These are phyloP conservation scores for Xerocomus minutiporus DNA, from an alignment of 1,284 basidiomycete species.

Conservation along the genomic window DNA sequence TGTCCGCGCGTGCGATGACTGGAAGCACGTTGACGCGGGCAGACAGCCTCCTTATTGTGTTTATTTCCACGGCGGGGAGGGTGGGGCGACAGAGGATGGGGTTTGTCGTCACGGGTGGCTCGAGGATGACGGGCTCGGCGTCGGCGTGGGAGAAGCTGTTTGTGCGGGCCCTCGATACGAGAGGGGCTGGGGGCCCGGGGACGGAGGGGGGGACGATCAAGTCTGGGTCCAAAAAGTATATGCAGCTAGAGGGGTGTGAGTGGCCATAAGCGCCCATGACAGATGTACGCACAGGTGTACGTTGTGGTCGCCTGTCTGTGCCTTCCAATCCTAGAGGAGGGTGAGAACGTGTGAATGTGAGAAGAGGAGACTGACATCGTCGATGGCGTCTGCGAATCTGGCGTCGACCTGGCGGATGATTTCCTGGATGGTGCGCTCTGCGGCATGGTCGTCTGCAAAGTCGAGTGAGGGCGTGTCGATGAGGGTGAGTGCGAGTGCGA, in stretches of 20 bases:
- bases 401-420: slow-evolving; percentile 63
- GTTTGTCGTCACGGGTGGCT: slow-evolving; percentile 70
- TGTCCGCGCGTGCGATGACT: slow-evolving; percentile 89
- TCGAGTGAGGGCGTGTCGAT: slow-evolving; percentile 76
- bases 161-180: slow-evolving; percentile 58
- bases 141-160: slow-evolving; percentile 67
- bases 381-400: slow-evolving; percentile 61
- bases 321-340: slow-evolving; percentile 54
- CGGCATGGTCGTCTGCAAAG: slow-evolving; percentile 54
- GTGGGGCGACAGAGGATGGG: slow-evolving; percentile 60
- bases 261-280: slow-evolving; percentile 21
- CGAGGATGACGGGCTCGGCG: slow-evolving; percentile 69
- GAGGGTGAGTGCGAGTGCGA: slow-evolving; percentile 59
- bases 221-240: slow-evolving; percentile 79
- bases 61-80: slow-evolving; percentile 75
- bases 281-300: slow-evolving; percentile 66
- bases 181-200: slow-evolving; percentile 55
- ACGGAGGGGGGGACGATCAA: slow-evolving; percentile 63
- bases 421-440: slow-evolving; percentile 57
- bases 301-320: slow-evolving; percentile 65
- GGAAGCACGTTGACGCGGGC: slow-evolving; percentile 93
- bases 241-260: slow-evolving; percentile 49
- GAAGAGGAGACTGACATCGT: slow-evolving; percentile 53
- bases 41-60: slow-evolving; percentile 86
- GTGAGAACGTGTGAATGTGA: slow-evolving; percentile 8